Percentiles rank a stretch among this genome's conserved stretches.
These are phyloP conservation scores for Chlamydomonas applanata DNA, from an alignment of 139 green algal species.

Conservation along the genomic window DNA sequence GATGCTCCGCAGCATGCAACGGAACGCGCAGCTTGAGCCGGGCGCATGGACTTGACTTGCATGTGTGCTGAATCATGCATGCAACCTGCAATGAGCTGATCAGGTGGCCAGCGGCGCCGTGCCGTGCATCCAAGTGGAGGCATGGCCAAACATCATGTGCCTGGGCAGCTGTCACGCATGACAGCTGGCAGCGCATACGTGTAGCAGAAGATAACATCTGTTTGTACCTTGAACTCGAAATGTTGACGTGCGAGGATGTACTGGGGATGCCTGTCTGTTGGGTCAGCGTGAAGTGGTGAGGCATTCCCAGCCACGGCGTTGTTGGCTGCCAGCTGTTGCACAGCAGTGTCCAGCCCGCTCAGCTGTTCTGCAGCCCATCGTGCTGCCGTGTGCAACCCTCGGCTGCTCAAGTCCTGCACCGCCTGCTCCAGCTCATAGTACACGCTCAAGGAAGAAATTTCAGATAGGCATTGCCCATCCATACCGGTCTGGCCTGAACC, in stretches of 20 bases:
- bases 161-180: background rate
- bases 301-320: background rate
- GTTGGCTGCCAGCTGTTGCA: background rate
- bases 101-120: no score
- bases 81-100: no score
- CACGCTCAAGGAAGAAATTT: background rate
- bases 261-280: conserved; percentile 10
- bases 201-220: background rate
- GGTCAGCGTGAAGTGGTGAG: background rate
- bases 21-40: no score
- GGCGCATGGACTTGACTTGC: no score
- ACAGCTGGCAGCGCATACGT: background rate
- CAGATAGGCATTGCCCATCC: no score
- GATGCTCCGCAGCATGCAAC: no score
- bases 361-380: conserved; percentile 81
- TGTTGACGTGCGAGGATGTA: conserved; percentile 60
- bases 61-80: no score
- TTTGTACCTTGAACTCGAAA: conserved; percentile 68
- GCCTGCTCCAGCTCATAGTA: conserved; percentile 55
- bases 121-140: conserved; percentile 1
- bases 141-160: background rate
- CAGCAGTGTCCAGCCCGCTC: conserved; percentile 43
- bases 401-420: conserved; percentile 38
- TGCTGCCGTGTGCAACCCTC: conserved; percentile 24
- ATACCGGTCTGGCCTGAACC: no score